Base-by-base conservation (phyloP, 1,139 yeast genomes). In the Pichia kudriavzevii region DNA sequence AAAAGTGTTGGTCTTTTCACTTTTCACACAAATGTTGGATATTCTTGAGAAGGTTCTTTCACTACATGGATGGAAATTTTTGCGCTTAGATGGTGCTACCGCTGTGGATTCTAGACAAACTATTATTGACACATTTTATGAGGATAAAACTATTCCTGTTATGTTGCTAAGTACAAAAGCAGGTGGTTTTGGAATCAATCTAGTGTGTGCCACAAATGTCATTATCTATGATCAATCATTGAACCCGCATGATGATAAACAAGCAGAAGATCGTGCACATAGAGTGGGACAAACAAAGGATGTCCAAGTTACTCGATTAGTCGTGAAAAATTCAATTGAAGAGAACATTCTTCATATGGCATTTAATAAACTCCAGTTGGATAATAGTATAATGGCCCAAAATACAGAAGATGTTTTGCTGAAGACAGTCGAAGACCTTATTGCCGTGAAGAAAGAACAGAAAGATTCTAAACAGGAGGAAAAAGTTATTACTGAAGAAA, bases 221-320 rank as follows among this genome's bases (percentile, higher is more conserved):
- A 70, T 91, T 36, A 83, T 93, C 24, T 88, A 79, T 52, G 99
- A 91, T 56, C 91, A 87, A 55, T 81, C 94, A 31, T 91, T 91
- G 61, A 91, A 91, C 51, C 99, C 99, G 0, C 98, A 93, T 56
- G 98, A 91, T 57, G 99, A 91, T 55, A 82, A 81, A 54, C 99
- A 91, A 62, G 99, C 99, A 0, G 98, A 93, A 56, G 98, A 91
- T 58, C 72, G 99, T 53, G 95, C 98, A 0, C 99, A 91, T 58
- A 74, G 99, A 58, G 75, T 93, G 47, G 99, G 99, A 4, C 99
- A 93, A 61, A 87, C 87, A 64, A 91, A 88, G 56, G 96, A 91
- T 25, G 99, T 93, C 30, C 85, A 87, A 58, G 98, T 93, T 13
- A 88, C 88, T 55, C 69, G 97, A 50, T 69, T 93, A 48, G 84